These are phyloP conservation scores for Paralagenidium karlingii DNA, from an alignment of 352 stramenopile species.

Conservation along the genomic window DNA sequence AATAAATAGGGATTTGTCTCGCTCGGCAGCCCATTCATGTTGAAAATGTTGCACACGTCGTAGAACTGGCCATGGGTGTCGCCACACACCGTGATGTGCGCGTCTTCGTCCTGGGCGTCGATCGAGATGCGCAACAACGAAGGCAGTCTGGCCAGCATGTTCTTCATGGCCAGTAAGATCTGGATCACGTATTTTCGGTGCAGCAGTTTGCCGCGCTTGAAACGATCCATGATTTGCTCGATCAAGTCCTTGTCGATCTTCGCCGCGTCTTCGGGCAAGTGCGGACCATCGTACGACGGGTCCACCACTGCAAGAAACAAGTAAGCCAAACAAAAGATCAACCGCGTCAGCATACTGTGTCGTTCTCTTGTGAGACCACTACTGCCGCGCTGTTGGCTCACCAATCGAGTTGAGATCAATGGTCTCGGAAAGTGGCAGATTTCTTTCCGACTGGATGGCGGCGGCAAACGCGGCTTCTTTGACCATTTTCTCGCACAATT, in stretches of 20 bases:
- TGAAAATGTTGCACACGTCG: constrained; percentile 99
- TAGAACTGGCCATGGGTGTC: constrained; percentile 99
- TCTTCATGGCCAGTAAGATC: constrained; percentile 90
- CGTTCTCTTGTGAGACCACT: background rate
- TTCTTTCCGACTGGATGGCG: constrained; percentile 94
- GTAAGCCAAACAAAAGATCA: background rate
- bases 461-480: constrained; percentile 93
- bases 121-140: constrained; percentile 85
- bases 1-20: constrained; percentile 97
- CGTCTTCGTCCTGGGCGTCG: constrained; percentile 20
- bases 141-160: constrained; percentile 79
- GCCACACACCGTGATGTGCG: constrained; percentile 93
- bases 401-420: constrained; percentile 82
- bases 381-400: constrained; percentile 6
- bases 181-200: constrained; percentile 97
- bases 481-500: constrained; percentile 94
- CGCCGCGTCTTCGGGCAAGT: constrained; percentile 36
- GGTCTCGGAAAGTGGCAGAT: constrained; percentile 85
- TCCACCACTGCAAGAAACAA: constrained; percentile 43
- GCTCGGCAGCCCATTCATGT: constrained; percentile 93
- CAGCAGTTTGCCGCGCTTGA: constrained; percentile 95
- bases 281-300: constrained; percentile 62
- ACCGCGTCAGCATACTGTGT: background rate
- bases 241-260: constrained; percentile 79
- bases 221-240: constrained; percentile 89